Evolutionary conservation across 345 rosid genomes (phyloP).

Genomic region (Arabidopsis arenosa): DNA sequence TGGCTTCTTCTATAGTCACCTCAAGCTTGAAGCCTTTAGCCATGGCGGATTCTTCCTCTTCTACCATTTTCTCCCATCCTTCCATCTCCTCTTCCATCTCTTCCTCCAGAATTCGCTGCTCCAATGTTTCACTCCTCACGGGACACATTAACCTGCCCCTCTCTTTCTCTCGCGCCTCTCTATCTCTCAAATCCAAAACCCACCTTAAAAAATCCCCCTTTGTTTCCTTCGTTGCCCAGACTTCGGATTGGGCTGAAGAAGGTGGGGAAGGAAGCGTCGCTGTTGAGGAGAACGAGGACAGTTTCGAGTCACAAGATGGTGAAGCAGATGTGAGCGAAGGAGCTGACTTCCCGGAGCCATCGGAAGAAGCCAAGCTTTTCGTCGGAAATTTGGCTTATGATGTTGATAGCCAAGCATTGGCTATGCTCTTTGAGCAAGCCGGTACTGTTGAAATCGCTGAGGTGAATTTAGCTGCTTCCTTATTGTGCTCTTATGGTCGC

Average conservation of each 20-base stretch:
- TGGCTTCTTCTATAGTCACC: slow-evolving; percentile 53
- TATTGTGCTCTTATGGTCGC: neutral
- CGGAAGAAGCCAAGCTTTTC: slow-evolving; percentile 86
- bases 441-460: slow-evolving; percentile 95
- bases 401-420: slow-evolving; percentile 78
- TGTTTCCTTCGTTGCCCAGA: slow-evolving; percentile 59
- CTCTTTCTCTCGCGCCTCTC: slow-evolving; percentile 42
- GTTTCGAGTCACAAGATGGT: slow-evolving; percentile 36
- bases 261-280: slow-evolving; percentile 43
- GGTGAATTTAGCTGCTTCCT: slow-evolving; percentile 49
- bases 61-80: slow-evolving; percentile 53
- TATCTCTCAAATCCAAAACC: slow-evolving; percentile 50
- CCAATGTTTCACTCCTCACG: slow-evolving; percentile 46
- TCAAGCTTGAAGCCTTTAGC: slow-evolving; percentile 60
- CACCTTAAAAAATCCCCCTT: slow-evolving; percentile 45
- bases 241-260: slow-evolving; percentile 64
- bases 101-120: slow-evolving; percentile 48
- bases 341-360: slow-evolving; percentile 50
- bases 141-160: slow-evolving; percentile 49
- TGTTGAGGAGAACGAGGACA: slow-evolving; percentile 46
- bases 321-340: slow-evolving; percentile 34
- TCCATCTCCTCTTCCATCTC: slow-evolving; percentile 46
- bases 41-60: slow-evolving; percentile 61
- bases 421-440: slow-evolving; percentile 83
- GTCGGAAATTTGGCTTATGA: slow-evolving; percentile 87